Base-by-base conservation (phyloP, 2,329 filamentous ascomycete genomes). In the Alternaria gaisen region DNA sequence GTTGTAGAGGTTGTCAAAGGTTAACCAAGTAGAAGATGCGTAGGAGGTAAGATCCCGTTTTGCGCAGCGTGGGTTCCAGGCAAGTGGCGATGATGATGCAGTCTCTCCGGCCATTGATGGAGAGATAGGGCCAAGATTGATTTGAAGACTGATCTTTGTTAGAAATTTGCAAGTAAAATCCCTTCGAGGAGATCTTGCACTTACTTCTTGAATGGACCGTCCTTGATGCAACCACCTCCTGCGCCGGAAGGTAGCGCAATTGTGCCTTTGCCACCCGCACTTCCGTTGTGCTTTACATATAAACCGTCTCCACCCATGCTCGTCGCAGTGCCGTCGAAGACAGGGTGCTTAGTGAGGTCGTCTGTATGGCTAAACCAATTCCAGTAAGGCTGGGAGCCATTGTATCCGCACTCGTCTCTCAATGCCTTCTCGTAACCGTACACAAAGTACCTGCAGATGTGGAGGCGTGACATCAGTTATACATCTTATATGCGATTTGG, bases 381-480 rank as follows among this genome's bases (percentile, higher is more conserved):
- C 78, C 82, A 83, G 73, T 85, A 85, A 3, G 80, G 80, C 46
- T 77, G 72, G 40, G 69, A 67, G 22, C 66, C 68, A 3, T 60
- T 69, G 61, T 80, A 82, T 12, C 74, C 74, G 54, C 80, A 82
- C 52, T 81, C 79, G 12, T 77, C 58, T 14, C 65, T 71, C 1
- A 81, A 65, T 1, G 77, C 76, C 38, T 74, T 65, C 57, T 82
- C 78, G 56, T 77, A 81, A 0, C 61, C 60, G 51, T 79, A 71
- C 5, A 72, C 64, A 63, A 73, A 80, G 56, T 77, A 73, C 11
- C 36, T 40, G 9, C 36, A 40, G 36, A 40, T 40, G n/a, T 20
- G 36, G 36, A 40, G n/a, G n/a, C 18, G 14, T 40, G 36, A 20
- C 18, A n/a, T 40, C 36, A 20, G n/a, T 26, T 9, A 40, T 20